phyloP scores from a whole-genome alignment of 345 rosid genomes.

The Brassica rapa region DNA sequence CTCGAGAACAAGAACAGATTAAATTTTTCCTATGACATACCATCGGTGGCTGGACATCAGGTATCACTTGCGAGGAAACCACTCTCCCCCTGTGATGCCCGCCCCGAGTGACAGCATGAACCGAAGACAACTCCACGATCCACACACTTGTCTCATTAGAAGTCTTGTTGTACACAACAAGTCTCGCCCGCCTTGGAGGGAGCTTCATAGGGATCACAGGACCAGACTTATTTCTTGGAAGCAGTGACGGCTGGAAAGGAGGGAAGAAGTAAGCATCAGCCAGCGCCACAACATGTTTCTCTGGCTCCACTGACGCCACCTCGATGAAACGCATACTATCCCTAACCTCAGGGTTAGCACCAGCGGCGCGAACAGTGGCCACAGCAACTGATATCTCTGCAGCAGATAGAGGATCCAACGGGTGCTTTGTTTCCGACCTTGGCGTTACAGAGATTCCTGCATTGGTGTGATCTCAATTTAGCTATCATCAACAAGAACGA shows the following conservation, averaged over 20 bases:
- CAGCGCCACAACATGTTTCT: slow-evolving; percentile 77
- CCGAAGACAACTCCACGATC: slow-evolving; percentile 85
- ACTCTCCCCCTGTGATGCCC: slow-evolving; percentile 97
- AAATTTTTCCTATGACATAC: slow-evolving; percentile 42
- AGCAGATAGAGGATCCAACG: slow-evolving; percentile 80
- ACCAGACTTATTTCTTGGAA: slow-evolving; percentile 81
- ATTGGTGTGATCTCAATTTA: background rate
- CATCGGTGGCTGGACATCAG: slow-evolving; percentile 98
- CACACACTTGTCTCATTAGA: slow-evolving; percentile 85
- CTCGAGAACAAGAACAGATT: slow-evolving; percentile 10
- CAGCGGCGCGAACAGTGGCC: slow-evolving; percentile 91
- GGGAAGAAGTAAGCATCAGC: slow-evolving; percentile 97
- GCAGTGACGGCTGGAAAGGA: slow-evolving; percentile 88
- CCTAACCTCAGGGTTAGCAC: slow-evolving; percentile 92
- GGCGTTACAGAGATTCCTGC: slow-evolving; percentile 62
- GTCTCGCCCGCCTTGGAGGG: slow-evolving; percentile 86
- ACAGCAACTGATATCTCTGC: slow-evolving; percentile 90
- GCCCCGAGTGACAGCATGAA: slow-evolving; percentile 88
- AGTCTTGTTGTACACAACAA: slow-evolving; percentile 75
- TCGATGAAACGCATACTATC: slow-evolving; percentile 92
- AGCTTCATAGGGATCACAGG: slow-evolving; percentile 83
- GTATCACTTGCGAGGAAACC: slow-evolving; percentile 69
- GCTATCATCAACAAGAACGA: slow-evolving; percentile 8
- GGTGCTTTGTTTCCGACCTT: slow-evolving; percentile 80
- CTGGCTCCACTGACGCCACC: slow-evolving; percentile 82